These are phyloP conservation scores for Neurospora sp. DNA, from an alignment of 495 filamentous ascomycete species.

Conservation along the genomic window DNA sequence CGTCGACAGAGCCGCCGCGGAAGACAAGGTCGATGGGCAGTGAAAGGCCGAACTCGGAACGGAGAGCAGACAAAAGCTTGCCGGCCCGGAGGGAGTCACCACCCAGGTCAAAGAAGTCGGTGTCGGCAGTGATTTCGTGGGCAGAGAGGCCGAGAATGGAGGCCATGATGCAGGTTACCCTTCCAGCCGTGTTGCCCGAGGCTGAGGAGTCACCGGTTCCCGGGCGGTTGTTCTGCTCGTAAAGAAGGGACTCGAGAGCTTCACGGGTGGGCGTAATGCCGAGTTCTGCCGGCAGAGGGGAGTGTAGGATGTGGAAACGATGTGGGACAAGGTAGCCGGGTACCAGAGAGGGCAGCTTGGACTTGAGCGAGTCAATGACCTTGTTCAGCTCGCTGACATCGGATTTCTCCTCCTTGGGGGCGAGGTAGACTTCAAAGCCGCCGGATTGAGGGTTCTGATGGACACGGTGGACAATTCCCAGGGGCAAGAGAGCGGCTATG, in stretches of 20 bases:
- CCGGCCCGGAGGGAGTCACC: slow-evolving; percentile 37
- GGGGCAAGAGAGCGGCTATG: neutral
- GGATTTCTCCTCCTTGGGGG: neutral
- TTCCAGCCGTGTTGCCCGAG: slow-evolving; percentile 6
- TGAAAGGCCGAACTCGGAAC: slow-evolving; percentile 25
- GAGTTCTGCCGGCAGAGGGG: neutral
- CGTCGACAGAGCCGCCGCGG: slow-evolving; percentile 21
- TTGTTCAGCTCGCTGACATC: neutral
- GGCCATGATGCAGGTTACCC: slow-evolving; percentile 25
- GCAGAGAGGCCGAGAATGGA: slow-evolving; percentile 15
- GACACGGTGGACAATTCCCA: neutral
- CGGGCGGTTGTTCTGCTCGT: neutral
- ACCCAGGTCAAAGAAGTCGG: slow-evolving; percentile 36
- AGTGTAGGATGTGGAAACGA: neutral
- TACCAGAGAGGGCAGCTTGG: neutral
- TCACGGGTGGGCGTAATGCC: neutral
- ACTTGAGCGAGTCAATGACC: neutral
- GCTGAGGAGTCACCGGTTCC: neutral
- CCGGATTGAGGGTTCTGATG: neutral
- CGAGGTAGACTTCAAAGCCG: neutral
- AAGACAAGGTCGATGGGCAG: slow-evolving; percentile 33
- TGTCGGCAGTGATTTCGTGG: slow-evolving; percentile 16
- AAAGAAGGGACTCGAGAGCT: neutral
- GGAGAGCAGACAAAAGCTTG: slow-evolving; percentile 28
- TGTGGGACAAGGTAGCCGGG: neutral